Base-by-base conservation (phyloP, 805 yeast species). In the Teunomyces lycoperdinae region DNA sequence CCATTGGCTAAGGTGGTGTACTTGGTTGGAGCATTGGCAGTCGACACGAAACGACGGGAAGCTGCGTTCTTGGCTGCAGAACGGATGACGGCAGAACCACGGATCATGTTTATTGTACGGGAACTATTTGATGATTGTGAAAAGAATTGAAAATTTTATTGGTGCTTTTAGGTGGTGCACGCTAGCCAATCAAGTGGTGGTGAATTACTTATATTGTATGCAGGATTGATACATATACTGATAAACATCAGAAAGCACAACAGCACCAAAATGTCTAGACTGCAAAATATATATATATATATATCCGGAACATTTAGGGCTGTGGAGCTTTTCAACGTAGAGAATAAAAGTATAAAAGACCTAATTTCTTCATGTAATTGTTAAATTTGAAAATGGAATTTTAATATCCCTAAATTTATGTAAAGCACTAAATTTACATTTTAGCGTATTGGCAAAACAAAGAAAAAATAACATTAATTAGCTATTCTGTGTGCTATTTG, bases 1-100 rank as follows among this genome's bases (percentile, higher is more conserved):
- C 95, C 95, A 66, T 84, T 87, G 55, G 84, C 70, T 58, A 87
- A 74, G 51, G 86, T 81, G 57, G 95, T 84, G 70, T 81, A 78
- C 67, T 82, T 78, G 53, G 91, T 82, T 64, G 79, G 79, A 50
- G 83, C 69, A 58, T 62, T 66, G 51, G 70, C 77, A 53, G 87
- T 77, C 60, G 86, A 78, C 60, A 82, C 73, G 58, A 79, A 69
- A 70, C 88, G 84, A 68, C 79, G 80, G 48, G 64, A 62, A 50
- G 63, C 62, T 48, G 66, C 53, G 47, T 47, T 41, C 49, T 47
- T 52, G 52, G 67, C 62, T 43, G 60, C 54, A 45, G 61, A 50
- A 55, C 72, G 71, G 34, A 42, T 42, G 58, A 68, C 53, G 53
- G 60, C 58, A 44, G 67, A 54, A 52, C 76, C 76, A 69, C 76